A percentile compares a stretch with the other conserved stretches of the same genome.
phyloP scores from a whole-genome alignment of 129 eudicot species.

The Calendula officinalis region DNA sequence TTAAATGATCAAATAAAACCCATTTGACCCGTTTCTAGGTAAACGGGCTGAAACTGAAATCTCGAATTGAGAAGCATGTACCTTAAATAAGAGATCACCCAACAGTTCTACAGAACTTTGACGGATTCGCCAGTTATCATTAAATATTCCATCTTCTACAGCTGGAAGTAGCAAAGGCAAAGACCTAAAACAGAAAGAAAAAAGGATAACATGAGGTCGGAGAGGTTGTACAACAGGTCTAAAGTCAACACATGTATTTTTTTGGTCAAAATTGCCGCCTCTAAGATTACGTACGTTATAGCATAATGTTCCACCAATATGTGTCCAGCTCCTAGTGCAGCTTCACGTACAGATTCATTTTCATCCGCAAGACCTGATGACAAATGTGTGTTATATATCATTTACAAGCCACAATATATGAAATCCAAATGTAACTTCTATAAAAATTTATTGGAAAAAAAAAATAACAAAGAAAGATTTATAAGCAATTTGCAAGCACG shows the following conservation, averaged over 20 bases:
- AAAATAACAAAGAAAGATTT: neutral
- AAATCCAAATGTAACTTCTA: neutral
- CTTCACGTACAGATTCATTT: constrained; percentile 98
- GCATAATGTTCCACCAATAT: constrained; percentile 99
- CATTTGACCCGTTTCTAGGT: neutral
- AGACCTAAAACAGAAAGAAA: constrained; percentile 52
- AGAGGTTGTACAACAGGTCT: neutral
- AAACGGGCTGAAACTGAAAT: neutral
- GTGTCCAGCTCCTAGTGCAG: constrained; percentile 98
- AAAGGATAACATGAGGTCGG: neutral
- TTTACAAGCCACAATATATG: constrained; percentile 7
- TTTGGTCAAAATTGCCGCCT: no score
- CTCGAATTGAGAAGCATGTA: constrained; percentile 20
- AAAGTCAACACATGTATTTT: no score
- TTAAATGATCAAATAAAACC: neutral
- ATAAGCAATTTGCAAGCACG: neutral
- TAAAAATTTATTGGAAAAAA: neutral
- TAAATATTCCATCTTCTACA: constrained; percentile 97
- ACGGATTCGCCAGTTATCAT: constrained; percentile 95
- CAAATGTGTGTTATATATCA: constrained; percentile 8
- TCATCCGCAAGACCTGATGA: constrained; percentile 94
- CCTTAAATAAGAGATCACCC: constrained; percentile 98
- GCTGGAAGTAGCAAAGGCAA: constrained; percentile 98
- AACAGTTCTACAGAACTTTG: constrained; percentile 97
- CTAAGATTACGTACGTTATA: constrained; percentile 62